Evolutionary conservation across 108 stramenopile genomes (phyloP).

Genomic region (Nitzschia palea): DNA sequence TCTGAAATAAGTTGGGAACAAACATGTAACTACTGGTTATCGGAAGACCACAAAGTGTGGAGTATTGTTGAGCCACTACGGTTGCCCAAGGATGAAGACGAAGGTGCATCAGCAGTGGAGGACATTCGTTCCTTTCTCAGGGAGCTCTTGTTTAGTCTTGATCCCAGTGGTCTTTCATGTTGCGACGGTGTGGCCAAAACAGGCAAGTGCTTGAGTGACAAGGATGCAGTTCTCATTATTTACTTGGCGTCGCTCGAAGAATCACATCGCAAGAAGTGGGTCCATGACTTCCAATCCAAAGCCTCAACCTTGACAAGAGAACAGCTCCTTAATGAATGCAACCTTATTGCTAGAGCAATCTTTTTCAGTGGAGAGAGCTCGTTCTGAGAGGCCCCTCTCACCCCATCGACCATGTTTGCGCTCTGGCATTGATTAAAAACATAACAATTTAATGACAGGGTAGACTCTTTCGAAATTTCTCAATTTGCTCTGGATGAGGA

Average conservation of each 20-base stretch:
- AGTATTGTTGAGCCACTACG: conserved; percentile 62
- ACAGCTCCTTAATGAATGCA: conserved; percentile 65
- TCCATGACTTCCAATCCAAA: conserved; percentile 10
- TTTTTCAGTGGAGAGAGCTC: conserved; percentile 52
- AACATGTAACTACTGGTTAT: conserved; percentile 62
- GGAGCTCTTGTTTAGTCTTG: neutral
- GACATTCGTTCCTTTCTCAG: neutral
- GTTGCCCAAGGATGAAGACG: conserved; percentile 19
- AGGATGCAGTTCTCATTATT: conserved; percentile 54
- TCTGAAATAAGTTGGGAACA: conserved; percentile 37
- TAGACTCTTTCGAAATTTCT: conserved; percentile 32
- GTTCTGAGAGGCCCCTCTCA: too few relatives aligned
- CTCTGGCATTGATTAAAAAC: too few relatives aligned
- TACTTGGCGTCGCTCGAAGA: conserved; percentile 58
- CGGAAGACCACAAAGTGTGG: conserved; percentile 44
- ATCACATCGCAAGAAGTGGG: conserved; percentile 35
- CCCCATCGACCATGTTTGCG: too few relatives aligned
- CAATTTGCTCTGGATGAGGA: conserved; percentile 36
- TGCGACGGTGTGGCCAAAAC: neutral
- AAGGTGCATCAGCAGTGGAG: conserved; percentile 14
- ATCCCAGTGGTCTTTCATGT: neutral
- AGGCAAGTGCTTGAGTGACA: conserved; percentile 17
- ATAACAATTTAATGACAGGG: too few relatives aligned
- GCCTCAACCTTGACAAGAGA: conserved; percentile 16
- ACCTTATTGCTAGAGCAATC: conserved; percentile 62